These are phyloP conservation scores for Phytophthora megakarya DNA, from an alignment of 352 stramenopile species.

Conservation along the genomic window DNA sequence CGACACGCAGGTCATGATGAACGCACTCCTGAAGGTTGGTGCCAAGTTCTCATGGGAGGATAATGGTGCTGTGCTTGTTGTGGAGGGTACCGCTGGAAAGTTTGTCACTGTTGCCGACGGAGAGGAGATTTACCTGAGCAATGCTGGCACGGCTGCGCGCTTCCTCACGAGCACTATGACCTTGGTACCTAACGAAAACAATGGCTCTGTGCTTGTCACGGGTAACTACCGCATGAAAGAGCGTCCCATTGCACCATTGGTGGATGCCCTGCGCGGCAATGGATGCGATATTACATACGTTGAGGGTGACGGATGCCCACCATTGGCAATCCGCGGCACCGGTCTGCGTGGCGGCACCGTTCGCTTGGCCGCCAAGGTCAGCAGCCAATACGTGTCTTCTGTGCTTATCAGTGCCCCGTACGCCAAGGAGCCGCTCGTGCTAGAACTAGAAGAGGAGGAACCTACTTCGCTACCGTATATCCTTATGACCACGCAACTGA, in stretches of 20 bases:
- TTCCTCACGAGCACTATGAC: constrained; percentile 94
- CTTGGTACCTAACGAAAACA: constrained; percentile 47
- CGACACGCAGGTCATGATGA: constrained; percentile 98
- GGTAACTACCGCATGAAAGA: constrained; percentile 97
- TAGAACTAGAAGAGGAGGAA: constrained; percentile 95
- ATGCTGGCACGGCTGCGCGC: constrained; percentile 93
- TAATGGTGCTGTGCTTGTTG: constrained; percentile 72
- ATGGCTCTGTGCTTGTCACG: constrained; percentile 81
- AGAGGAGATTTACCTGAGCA: constrained; percentile 85
- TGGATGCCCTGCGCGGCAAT: constrained; percentile 93
- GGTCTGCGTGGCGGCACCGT: constrained; percentile 77
- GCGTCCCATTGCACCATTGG: constrained; percentile 95
- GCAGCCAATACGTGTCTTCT: constrained; percentile 96
- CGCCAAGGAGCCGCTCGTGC: constrained; percentile 67
- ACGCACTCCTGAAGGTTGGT: constrained; percentile 92
- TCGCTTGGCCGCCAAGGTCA: constrained; percentile 93
- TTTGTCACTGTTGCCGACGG: constrained; percentile 54
- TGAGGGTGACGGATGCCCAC: constrained; percentile 68
- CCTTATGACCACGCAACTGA: constrained; percentile 93
- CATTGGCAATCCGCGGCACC: constrained; percentile 75
- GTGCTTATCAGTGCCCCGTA: constrained; percentile 96
- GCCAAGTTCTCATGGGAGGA: constrained; percentile 84
- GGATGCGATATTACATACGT: constrained; percentile 76
- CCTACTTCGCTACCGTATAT: constrained; percentile 97
- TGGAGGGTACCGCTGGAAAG: constrained; percentile 74